Conservation (phyloP, 305 asterid species). For the Plantago lanceolata region DNA sequence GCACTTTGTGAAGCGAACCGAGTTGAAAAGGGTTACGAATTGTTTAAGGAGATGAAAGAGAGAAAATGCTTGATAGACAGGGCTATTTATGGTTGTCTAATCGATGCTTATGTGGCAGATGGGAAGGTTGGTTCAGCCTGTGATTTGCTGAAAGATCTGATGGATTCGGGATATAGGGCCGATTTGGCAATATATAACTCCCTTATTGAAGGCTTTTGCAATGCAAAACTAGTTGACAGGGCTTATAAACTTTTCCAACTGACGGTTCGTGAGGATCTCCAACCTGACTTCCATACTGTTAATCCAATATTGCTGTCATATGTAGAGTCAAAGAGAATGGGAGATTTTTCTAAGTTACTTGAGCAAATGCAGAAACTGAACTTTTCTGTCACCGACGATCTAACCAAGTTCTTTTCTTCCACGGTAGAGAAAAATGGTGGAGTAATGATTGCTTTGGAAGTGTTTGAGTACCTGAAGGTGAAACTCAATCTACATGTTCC, state of each 20-base stretch:
- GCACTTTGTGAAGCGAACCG: conserved; percentile 59
- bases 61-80: conserved; percentile 66
- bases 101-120: conserved; percentile 70
- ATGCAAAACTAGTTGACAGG: conserved; percentile 51
- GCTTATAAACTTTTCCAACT: conserved; percentile 75
- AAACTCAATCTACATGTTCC: conserved; percentile 35
- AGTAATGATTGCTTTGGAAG: conserved; percentile 48
- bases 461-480: conserved; percentile 53
- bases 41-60: conserved; percentile 82
- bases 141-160: conserved; percentile 75
- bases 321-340: conserved; percentile 58
- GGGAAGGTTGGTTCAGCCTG: conserved; percentile 74
- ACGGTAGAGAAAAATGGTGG: conserved; percentile 40
- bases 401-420: conserved; percentile 52
- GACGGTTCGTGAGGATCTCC: conserved; percentile 72
- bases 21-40: conserved; percentile 49
- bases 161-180: conserved; percentile 82
- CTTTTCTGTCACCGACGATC: conserved; percentile 36
- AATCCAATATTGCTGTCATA: conserved; percentile 61
- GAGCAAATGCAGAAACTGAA: conserved; percentile 60
- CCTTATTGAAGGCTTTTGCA: conserved; percentile 75
- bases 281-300: conserved; percentile 62
- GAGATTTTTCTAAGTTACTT: conserved; percentile 60
- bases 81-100: conserved; percentile 64
- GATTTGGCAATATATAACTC: conserved; percentile 75